Percentiles rank a stretch among this genome's conserved stretches.
phyloP scores from a whole-genome alignment of 163 green algal species.

The Prototheca cutis region DNA sequence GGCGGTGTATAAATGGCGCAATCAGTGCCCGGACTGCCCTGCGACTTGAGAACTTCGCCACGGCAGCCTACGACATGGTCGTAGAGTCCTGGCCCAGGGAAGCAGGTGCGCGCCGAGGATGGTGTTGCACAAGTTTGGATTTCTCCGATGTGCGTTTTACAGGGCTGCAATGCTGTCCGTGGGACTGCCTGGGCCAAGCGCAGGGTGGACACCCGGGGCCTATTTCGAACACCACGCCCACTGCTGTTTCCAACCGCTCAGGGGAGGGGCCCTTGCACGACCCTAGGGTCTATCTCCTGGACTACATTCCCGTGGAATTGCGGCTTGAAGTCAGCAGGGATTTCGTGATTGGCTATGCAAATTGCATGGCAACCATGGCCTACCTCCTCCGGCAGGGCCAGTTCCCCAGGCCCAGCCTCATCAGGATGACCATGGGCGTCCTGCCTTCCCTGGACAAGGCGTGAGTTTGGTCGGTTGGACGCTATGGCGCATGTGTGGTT shows the following conservation, averaged over 20 bases:
- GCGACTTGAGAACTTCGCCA: constrained; percentile 6
- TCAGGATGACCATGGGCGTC: constrained; percentile 14
- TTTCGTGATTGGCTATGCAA: constrained; percentile 21
- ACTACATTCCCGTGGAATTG: constrained; percentile 23
- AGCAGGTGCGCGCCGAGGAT: too few species aligned
- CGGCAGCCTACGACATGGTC: constrained; percentile 9
- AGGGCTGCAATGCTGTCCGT: too few species aligned
- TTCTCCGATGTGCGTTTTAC: too few species aligned
- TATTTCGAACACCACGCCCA: too few species aligned
- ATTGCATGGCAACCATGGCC: constrained; percentile 15
- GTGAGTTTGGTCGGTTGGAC: not conserved
- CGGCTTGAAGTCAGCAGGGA: constrained; percentile 28
- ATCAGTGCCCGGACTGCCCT: not conserved
- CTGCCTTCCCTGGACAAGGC: constrained; percentile 24
- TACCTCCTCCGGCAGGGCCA: constrained; percentile 21
- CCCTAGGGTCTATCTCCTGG: constrained; percentile 19
- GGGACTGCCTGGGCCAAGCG: too few species aligned
- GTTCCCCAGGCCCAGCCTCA: constrained; percentile 23
- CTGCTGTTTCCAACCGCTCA: too few species aligned
- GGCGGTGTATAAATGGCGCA: not conserved
- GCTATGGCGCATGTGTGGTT: too few species aligned
- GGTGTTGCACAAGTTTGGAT: too few species aligned
- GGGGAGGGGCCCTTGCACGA: constrained; percentile 14
- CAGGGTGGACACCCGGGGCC: too few species aligned
- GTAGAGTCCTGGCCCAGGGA: constrained; percentile 16